These are phyloP conservation scores for Casuarina cunninghamiana DNA, from an alignment of 306 rosid species.

Conservation along the genomic window DNA sequence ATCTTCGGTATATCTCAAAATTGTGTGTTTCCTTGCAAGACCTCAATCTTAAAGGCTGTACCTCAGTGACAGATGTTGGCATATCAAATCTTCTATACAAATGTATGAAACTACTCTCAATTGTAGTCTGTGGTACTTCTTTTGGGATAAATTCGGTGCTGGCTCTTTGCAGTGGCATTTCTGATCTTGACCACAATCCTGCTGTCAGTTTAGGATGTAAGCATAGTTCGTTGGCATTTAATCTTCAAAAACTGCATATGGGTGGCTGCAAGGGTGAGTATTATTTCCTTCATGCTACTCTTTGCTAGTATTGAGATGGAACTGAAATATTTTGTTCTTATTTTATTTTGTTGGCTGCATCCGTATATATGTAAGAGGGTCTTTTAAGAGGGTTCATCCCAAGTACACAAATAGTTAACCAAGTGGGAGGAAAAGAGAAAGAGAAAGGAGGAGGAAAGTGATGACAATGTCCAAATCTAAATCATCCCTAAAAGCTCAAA, in stretches of 20 bases:
- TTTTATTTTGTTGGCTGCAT: constrained; percentile 8
- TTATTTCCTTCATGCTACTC: constrained; percentile 19
- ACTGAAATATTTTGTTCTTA: constrained; percentile 3
- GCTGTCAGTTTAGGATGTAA: constrained; percentile 32
- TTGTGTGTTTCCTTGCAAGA: constrained; percentile 52
- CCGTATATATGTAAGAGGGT: background rate
- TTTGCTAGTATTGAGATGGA: constrained; percentile 15
- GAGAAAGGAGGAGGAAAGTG: background rate
- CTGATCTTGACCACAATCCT: constrained; percentile 28
- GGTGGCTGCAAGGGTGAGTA: constrained; percentile 75
- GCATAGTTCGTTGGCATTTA: constrained; percentile 45
- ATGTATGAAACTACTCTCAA: constrained; percentile 52
- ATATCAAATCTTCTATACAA: constrained; percentile 52
- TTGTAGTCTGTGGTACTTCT: constrained; percentile 65
- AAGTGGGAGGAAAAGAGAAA: background rate
- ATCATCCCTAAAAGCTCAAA: background rate
- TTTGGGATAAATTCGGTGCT: constrained; percentile 65
- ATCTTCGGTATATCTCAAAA: constrained; percentile 55
- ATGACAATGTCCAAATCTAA: background rate
- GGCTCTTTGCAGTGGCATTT: constrained; percentile 59
- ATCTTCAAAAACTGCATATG: constrained; percentile 66
- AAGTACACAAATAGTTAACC: background rate
- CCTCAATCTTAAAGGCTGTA: constrained; percentile 74
- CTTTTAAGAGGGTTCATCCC: background rate
- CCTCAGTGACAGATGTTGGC: constrained; percentile 66